phyloP scores from a whole-genome alignment of 371 early-diverging fungal species.

The Mucor indicus region DNA sequence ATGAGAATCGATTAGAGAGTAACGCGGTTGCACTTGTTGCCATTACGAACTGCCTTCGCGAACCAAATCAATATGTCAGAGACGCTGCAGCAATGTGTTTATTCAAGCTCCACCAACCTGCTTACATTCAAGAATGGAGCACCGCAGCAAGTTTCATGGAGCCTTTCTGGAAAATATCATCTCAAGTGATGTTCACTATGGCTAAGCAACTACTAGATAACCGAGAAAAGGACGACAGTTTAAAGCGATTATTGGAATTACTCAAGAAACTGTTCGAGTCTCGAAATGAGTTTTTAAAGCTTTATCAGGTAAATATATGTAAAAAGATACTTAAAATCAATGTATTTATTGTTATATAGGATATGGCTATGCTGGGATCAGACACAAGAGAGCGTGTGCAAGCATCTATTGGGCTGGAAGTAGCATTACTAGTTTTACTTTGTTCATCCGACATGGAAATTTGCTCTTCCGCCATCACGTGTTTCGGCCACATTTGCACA shows the following conservation, averaged over 20 bases:
- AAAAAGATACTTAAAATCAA: no score
- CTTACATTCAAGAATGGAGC: conserved; percentile 65
- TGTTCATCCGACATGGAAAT: conserved; percentile 78
- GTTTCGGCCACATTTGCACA: conserved; percentile 62
- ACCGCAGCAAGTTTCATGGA: conserved; percentile 53
- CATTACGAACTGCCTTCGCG: conserved; percentile 68
- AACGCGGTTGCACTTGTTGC: conserved; percentile 62
- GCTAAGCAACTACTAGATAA: conserved; percentile 57
- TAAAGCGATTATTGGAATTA: conserved; percentile 57
- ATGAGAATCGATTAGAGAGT: conserved; percentile 52
- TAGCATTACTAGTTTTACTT: conserved; percentile 71
- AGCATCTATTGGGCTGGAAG: conserved; percentile 74
- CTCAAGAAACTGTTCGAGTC: conserved; percentile 56
- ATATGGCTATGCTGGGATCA: conserved; percentile 49
- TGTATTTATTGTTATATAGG: conserved; percentile 11
- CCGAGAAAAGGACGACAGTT: conserved; percentile 50
- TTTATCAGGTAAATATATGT: conserved; percentile 43
- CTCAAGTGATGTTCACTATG: conserved; percentile 51
- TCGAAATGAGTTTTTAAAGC: conserved; percentile 61
- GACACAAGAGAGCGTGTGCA: conserved; percentile 63
- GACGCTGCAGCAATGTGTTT: conserved; percentile 71
- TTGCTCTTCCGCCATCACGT: conserved; percentile 58
- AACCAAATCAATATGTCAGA: conserved; percentile 60
- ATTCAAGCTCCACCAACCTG: conserved; percentile 57
- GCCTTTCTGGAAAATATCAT: conserved; percentile 69